Percentiles rank a stretch among this genome's conserved stretches.
Evolutionary conservation across 768 basidiomycete species (phyloP).

Genomic region (Suillus brevipes): DNA sequence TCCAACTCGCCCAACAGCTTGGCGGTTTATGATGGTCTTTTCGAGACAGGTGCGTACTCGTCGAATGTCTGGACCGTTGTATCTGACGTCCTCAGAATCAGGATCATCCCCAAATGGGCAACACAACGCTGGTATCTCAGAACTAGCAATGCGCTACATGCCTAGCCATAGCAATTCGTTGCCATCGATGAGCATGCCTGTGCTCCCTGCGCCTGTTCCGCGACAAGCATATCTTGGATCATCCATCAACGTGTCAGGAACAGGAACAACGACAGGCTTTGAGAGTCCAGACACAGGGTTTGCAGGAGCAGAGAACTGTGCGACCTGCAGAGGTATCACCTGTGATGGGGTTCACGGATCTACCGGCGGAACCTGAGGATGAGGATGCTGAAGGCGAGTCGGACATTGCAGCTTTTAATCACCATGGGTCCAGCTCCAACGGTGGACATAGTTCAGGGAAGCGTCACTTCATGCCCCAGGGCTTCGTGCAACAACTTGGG

Average conservation of each 20-base stretch:
- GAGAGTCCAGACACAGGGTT: conserved; percentile 32
- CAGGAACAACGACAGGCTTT: conserved; percentile 35
- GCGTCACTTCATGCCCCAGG: conserved; percentile 10
- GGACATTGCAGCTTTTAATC: conserved; percentile 29
- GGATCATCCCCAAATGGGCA: not conserved
- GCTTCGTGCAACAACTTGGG: conserved; percentile 19
- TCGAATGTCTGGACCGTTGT: not conserved
- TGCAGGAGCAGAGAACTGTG: conserved; percentile 33
- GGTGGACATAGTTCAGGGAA: conserved; percentile 32
- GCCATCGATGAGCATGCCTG: conserved; percentile 23
- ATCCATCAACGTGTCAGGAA: conserved; percentile 38
- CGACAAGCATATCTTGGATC: conserved; percentile 33
- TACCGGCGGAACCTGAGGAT: conserved; percentile 29
- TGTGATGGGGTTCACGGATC: conserved; percentile 29
- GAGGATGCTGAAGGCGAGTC: conserved; percentile 38
- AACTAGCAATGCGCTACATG: conserved; percentile 26
- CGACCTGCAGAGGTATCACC: conserved; percentile 35
- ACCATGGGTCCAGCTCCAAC: conserved; percentile 19
- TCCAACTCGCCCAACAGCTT: conserved; percentile 24
- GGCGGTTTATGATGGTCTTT: conserved; percentile 21
- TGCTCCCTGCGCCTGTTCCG: conserved; percentile 33
- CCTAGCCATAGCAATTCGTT: conserved; percentile 18
- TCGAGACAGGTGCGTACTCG: conserved; percentile 31
- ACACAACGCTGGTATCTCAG: not conserved
- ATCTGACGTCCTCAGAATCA: not conserved